These are phyloP conservation scores for Cryphonectria radicalis DNA, from an alignment of 2,329 filamentous ascomycete genomes.

Conservation along the genomic window DNA sequence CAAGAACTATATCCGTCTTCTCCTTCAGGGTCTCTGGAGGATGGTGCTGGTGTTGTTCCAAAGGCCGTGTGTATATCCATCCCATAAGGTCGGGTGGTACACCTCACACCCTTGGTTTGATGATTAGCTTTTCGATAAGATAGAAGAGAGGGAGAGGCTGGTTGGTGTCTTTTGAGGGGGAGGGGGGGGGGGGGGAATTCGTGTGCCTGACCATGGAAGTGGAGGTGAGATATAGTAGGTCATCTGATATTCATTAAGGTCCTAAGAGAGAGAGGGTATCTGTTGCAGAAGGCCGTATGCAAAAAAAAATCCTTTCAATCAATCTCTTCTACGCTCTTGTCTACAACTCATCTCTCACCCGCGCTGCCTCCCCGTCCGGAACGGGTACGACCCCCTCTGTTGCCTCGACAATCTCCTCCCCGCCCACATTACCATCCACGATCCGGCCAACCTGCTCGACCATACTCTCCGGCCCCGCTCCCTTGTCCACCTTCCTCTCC, in stretches of 20 bases:
- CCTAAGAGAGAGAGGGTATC: neutral
- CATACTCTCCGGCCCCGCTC: constrained; percentile 45
- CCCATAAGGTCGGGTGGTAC: neutral
- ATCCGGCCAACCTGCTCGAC: constrained; percentile 60
- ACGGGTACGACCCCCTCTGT: constrained; percentile 13
- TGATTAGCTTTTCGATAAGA: neutral
- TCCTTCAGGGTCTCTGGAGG: neutral
- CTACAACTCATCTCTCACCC: constrained; percentile 47
- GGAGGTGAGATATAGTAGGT: neutral
- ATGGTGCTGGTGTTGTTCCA: neutral
- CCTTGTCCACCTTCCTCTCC: constrained; percentile 33
- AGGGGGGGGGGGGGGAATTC: too few relatives aligned
- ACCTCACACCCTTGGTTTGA: neutral
- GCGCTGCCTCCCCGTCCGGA: constrained; percentile 36
- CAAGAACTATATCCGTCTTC: neutral
- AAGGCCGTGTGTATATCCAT: neutral
- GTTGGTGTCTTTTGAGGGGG: too few relatives aligned
- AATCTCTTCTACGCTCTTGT: neutral
- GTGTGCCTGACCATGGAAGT: too few relatives aligned
- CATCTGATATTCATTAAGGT: neutral
- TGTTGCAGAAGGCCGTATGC: neutral
- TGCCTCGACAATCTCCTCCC: constrained; percentile 21
- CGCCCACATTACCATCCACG: constrained; percentile 42
- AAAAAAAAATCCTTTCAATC: neutral
- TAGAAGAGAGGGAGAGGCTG: too few relatives aligned